Base-by-base conservation (phyloP, 2,329 filamentous ascomycete species). In the Furcasterigmium sp. region DNA sequence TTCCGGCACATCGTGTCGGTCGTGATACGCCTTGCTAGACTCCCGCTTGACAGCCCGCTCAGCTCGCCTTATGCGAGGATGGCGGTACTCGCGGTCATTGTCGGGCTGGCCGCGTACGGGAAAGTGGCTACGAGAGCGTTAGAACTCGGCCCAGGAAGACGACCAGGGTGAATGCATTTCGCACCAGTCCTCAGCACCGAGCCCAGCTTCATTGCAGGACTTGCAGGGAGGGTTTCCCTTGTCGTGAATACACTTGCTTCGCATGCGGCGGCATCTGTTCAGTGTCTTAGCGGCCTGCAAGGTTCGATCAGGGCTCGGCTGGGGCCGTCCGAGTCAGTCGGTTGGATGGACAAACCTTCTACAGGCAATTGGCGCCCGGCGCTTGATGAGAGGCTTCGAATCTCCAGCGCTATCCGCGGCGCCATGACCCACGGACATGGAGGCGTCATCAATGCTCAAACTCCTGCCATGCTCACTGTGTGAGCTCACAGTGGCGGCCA, bases 241-340 rank as follows among this genome's bases (percentile, higher is more conserved):
- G 8, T 75, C 69, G 50, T 77, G 73, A 15, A 73, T 53, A 50
- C 75, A 79, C 59, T 77, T 79, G 55, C 72, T 76, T 46, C 75
- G 69, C 65, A 78, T 72, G 26, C 73, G 72, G 26, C 75, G 74
- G 49, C 75, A 79, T 63, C 73, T 75, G 41, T 35, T 18, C 18
- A 35, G 32, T 35, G 32, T 35, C 32, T 35, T 35, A 35, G 32
- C 32, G 32, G 18, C 32, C 32, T 19, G 32, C 32, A 35, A 35
- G 32, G 32, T 35, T 35, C 32, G 18, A 35, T 35, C 32, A 35
- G 47, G n/a, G 46, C 39, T 47, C 41, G 28, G 28, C 28, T 15
- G 19, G 34, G 44, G 36, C 15, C 19, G 39, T 19, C 28, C 15
- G 43, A 42, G 35, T 36, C 25, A n/a, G 34, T 21, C 26, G 19